These are phyloP conservation scores for Hibiscus trionum DNA, from an alignment of 345 rosid genomes.

Conservation along the genomic window DNA sequence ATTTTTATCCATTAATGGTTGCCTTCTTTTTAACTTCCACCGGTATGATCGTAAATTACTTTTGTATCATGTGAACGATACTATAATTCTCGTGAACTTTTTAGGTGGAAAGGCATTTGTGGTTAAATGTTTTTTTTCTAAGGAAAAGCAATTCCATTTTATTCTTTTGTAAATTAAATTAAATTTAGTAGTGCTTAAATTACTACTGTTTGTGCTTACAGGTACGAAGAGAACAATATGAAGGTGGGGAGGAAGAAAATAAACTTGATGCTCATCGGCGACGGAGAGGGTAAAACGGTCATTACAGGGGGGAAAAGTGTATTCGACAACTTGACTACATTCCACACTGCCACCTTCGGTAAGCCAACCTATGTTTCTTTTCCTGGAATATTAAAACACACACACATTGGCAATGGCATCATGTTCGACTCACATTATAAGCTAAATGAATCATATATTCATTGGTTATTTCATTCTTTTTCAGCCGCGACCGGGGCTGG, in stretches of 20 bases:
- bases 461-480: background rate
- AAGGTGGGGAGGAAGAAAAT: conserved; percentile 88
- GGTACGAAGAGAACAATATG: conserved; percentile 75
- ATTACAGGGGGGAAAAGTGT: conserved; percentile 65
- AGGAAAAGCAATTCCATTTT: no score
- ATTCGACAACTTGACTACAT: conserved; percentile 58
- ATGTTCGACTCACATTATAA: no score
- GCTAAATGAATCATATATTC: no score
- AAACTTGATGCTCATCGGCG: conserved; percentile 90
- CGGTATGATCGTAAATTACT: background rate
- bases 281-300: conserved; percentile 75
- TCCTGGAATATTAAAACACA: no score
- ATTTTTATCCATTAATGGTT: background rate
- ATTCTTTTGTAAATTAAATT: no score
- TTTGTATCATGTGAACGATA: background rate
- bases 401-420: no score
- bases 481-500: conserved; percentile 94
- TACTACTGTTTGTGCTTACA: conserved; percentile 9
- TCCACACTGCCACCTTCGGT: conserved; percentile 96
- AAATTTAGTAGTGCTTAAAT: background rate
- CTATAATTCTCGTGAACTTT: background rate
- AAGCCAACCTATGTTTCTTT: background rate
- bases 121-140: no score
- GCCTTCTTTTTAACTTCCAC: background rate
- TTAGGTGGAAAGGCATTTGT: background rate